These are phyloP conservation scores for Suillus occidentalis DNA, from an alignment of 768 basidiomycete genomes.

Conservation along the genomic window DNA sequence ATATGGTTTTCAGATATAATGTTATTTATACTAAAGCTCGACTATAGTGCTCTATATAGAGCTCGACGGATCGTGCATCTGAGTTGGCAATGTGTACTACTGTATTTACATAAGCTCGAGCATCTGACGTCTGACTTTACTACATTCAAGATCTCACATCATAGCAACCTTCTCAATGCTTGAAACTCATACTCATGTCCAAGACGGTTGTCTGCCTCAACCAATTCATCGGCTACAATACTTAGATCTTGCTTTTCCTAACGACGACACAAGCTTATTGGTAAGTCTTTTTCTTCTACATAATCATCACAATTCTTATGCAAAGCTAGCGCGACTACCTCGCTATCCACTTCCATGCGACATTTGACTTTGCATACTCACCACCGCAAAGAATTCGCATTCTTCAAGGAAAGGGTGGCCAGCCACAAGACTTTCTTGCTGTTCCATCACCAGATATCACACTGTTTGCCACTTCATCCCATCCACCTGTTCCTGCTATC, in stretches of 20 bases:
- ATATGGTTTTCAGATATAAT: no score
- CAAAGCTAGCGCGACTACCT: background rate
- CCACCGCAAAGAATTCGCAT: background rate
- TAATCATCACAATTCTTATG: background rate
- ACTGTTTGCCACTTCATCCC: background rate
- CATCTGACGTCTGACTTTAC: no score
- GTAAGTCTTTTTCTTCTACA: background rate
- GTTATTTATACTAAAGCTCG: no score
- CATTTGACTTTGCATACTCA: background rate
- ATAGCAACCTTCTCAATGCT: background rate
- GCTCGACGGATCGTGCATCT: background rate
- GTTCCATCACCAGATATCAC: background rate
- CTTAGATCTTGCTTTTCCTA: background rate
- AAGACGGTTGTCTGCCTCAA: background rate
- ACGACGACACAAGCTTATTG: background rate
- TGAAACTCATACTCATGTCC: background rate
- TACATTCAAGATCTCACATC: no score
- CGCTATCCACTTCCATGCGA: background rate
- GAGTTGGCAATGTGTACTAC: no score
- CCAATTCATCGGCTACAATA: background rate
- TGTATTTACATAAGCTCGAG: no score
- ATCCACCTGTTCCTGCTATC: background rate
- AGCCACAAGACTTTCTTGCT: background rate
- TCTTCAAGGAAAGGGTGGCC: background rate
- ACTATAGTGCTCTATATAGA: no score